Evolutionary conservation across 2,329 filamentous ascomycete genomes (phyloP).

Genomic region (Mollisia scopiformis): DNA sequence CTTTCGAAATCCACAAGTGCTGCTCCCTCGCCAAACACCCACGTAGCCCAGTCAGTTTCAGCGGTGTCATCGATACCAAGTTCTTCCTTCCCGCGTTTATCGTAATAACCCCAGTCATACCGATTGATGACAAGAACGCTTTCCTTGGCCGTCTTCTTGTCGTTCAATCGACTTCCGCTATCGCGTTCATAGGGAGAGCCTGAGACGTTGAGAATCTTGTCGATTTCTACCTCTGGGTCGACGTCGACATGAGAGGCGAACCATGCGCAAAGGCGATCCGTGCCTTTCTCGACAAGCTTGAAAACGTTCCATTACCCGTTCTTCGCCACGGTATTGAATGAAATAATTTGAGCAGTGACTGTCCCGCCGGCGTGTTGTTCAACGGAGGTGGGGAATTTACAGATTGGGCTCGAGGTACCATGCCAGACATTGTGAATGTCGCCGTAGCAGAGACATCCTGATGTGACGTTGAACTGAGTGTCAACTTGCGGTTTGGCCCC

Average conservation of each 20-base stretch:
- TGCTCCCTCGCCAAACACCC: neutral
- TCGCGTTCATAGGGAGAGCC: slow-evolving; percentile 22
- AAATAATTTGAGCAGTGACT: neutral
- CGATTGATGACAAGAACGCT: slow-evolving; percentile 18
- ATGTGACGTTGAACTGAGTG: neutral
- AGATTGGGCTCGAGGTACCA: neutral
- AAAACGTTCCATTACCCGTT: neutral
- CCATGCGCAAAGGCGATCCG: neutral
- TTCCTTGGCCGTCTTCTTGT: slow-evolving; percentile 17
- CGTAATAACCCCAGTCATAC: slow-evolving; percentile 24
- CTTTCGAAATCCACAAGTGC: slow-evolving; percentile 18
- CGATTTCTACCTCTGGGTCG: slow-evolving; percentile 12
- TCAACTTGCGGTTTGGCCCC: neutral
- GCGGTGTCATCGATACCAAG: neutral
- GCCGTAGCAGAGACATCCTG: slow-evolving; percentile 2
- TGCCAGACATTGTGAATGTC: neutral
- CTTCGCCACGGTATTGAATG: neutral
- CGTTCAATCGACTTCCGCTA: slow-evolving; percentile 19
- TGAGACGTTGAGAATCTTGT: slow-evolving; percentile 18
- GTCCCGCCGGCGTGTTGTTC: neutral
- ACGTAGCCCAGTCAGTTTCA: too few species aligned
- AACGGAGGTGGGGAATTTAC: neutral
- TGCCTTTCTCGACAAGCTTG: neutral
- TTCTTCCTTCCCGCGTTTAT: slow-evolving; percentile 9
- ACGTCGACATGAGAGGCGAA: neutral